Evolutionary conservation across 306 rosid genomes (phyloP).

Genomic region (Aeschynomene evenia): DNA sequence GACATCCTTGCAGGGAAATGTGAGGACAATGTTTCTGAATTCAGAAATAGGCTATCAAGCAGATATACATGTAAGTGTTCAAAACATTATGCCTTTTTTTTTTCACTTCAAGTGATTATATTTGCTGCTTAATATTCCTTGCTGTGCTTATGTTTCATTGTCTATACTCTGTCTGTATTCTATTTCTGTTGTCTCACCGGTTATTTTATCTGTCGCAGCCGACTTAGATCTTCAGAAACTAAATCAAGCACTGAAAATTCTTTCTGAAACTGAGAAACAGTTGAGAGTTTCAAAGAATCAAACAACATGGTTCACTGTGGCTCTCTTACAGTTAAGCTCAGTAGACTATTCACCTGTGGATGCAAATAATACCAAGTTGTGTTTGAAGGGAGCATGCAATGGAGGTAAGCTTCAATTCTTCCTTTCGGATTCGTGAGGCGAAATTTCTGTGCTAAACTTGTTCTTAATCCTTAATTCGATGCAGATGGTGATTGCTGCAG

Average conservation of each 20-base stretch:
- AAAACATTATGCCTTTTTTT: background rate
- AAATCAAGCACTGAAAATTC: constrained; percentile 64
- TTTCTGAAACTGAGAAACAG: constrained; percentile 81
- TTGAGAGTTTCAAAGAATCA: constrained; percentile 77
- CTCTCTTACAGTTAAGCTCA: constrained; percentile 77
- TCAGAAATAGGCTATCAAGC: constrained; percentile 43
- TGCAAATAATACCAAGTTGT: constrained; percentile 45
- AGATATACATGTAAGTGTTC: constrained; percentile 59
- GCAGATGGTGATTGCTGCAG: constrained; percentile 32
- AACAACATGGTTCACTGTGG: constrained; percentile 85
- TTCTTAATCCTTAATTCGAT: constrained; percentile 26
- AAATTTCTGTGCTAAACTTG: constrained; percentile 16
- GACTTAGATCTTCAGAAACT: constrained; percentile 71
- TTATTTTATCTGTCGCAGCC: constrained; percentile 44
- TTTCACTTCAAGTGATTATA: constrained; percentile 1
- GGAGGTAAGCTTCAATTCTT: constrained; percentile 35
- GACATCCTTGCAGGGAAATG: constrained; percentile 81
- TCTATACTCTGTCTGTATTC: constrained; percentile 1
- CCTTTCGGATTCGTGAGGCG: background rate
- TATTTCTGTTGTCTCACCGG: constrained; percentile 17
- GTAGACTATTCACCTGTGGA: constrained; percentile 47
- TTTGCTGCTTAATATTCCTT: background rate
- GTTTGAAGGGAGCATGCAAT: constrained; percentile 38
- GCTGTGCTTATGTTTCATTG: constrained; percentile 18
- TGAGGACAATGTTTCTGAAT: constrained; percentile 50